These are phyloP conservation scores for Chlorella sp. DNA, from an alignment of 139 green algal genomes.

Conservation along the genomic window DNA sequence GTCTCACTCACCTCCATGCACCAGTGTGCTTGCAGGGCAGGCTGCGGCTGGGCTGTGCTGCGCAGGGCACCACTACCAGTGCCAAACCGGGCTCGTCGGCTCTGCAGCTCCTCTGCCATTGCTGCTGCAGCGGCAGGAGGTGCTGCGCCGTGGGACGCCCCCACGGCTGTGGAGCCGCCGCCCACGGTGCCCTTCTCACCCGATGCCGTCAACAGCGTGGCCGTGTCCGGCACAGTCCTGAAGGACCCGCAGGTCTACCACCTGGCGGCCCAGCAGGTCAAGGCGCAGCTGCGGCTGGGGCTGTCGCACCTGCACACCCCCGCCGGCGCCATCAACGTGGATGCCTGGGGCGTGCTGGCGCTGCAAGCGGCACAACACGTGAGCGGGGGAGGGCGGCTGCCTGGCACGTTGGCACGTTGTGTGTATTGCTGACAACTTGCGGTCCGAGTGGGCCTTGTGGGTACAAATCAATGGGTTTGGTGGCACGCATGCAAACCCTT, in stretches of 20 bases:
- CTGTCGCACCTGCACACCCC: not conserved
- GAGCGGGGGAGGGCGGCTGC: not conserved
- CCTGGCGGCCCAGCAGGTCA: not conserved
- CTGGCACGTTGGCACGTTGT: too few relatives aligned
- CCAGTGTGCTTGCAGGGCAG: too few relatives aligned
- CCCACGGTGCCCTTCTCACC: not conserved
- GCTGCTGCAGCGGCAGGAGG: not conserved
- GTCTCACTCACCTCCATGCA: too few relatives aligned
- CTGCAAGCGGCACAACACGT: slow-evolving; percentile 11
- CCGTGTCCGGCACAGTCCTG: not conserved
- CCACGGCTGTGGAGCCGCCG: not conserved
- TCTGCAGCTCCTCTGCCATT: not conserved
- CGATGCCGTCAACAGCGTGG: not conserved
- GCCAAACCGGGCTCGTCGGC: not conserved
- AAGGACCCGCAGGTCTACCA: not conserved
- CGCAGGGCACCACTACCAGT: too few relatives aligned
- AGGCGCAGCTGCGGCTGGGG: not conserved
- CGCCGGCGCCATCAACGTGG: not conserved
- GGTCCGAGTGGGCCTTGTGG: too few relatives aligned
- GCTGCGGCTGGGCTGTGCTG: too few relatives aligned
- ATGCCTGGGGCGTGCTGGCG: not conserved
- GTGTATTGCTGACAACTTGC: too few relatives aligned
- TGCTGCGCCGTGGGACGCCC: not conserved
- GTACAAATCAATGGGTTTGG: too few relatives aligned
- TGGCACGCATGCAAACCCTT: too few relatives aligned